Conservation (phyloP, 495 filamentous ascomycete genomes). For the Daldinia loculata region DNA sequence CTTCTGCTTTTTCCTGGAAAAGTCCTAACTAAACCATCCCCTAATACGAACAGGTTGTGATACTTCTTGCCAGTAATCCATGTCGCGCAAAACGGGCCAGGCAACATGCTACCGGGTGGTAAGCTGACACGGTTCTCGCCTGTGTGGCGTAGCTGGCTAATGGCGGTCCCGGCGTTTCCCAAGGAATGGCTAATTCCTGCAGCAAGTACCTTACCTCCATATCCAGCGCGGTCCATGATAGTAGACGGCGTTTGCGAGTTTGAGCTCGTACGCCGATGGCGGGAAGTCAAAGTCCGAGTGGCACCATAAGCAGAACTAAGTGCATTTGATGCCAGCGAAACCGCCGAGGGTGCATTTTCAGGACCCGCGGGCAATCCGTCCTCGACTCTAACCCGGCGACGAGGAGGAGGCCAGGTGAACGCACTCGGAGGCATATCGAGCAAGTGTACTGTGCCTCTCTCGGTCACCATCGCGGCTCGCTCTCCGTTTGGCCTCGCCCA, state of each 20-base stretch:
- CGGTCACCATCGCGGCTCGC: constrained; percentile 83
- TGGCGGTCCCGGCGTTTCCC: constrained; percentile 79
- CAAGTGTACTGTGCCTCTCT: constrained; percentile 92
- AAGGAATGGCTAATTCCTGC: constrained; percentile 85
- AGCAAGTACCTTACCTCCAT: constrained; percentile 82
- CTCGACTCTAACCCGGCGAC: constrained; percentile 61
- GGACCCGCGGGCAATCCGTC: constrained; percentile 50
- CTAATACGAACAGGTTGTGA: constrained; percentile 65
- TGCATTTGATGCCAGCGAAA: constrained; percentile 65
- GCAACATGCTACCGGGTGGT: constrained; percentile 58
- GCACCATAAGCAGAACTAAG: constrained; percentile 72
- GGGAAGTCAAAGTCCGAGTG: constrained; percentile 57
- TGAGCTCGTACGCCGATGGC: constrained; percentile 59
- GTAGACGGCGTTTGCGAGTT: constrained; percentile 59
- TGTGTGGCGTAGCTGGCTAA: constrained; percentile 80
- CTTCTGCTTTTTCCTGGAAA: constrained; percentile 68
- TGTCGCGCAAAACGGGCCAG: constrained; percentile 62
- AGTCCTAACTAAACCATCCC: constrained; percentile 67
- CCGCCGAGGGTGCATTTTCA: constrained; percentile 58
- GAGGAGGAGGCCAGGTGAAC: constrained; percentile 88
- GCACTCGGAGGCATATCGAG: constrained; percentile 84
- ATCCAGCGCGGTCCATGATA: constrained; percentile 72
- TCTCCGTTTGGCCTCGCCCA: constrained; percentile 87
- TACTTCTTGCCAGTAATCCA: constrained; percentile 65
- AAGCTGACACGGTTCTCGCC: constrained; percentile 86